Evolutionary conservation across 1,284 basidiomycete species (phyloP), one percentile per base, ranked within the genome.

Genomic region (Leucoagaricus sp.): DNA sequence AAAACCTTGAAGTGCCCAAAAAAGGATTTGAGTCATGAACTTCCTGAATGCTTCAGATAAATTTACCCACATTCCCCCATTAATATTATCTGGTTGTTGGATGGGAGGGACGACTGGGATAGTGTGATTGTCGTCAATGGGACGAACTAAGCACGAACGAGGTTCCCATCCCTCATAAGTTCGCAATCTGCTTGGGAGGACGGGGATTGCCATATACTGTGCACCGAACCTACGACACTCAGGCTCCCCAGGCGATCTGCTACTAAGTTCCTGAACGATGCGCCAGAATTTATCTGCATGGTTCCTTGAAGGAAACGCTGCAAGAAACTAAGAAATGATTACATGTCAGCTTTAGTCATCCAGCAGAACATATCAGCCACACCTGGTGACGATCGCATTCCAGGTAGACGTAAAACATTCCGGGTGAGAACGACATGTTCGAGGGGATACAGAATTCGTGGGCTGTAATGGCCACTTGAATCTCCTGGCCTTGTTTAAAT

Each of bases 251-350:
- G 21, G 23, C 8, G 49, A 50, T n/a, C 23, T n/a, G 36, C 25
- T 25, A 12, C 31, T 28, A 19, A 52, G 21, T 5, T 10, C 19
- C 21, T 23, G 34, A 5, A 41, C 17, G 19, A 25, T 33, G 8
- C 53, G 44, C 53, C 53, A 54, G 26, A 38, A 54, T 31, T 48
- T 28, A 6, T 54, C 53, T 15, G 53, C 45, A 17, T 13, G 19
- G 5, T 13, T 17, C 19, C 53, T 44, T 21, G 53, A 40, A 12
- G 53, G 46, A 31, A 54, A 54, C 7, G 44, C 46, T 13, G 28
- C 53, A 8, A 54, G 25, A 36, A 40, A 40, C 53, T 54, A 15
- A 15, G 7, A 2, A 9, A 41, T 41, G 36, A 28, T 21, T 13
- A 25, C 12, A 7, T 4, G 12, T 36, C 15, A 26, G 7, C 7